Evolutionary conservation across 129 eudicot genomes (phyloP).

Genomic region (Tagetes erecta): DNA sequence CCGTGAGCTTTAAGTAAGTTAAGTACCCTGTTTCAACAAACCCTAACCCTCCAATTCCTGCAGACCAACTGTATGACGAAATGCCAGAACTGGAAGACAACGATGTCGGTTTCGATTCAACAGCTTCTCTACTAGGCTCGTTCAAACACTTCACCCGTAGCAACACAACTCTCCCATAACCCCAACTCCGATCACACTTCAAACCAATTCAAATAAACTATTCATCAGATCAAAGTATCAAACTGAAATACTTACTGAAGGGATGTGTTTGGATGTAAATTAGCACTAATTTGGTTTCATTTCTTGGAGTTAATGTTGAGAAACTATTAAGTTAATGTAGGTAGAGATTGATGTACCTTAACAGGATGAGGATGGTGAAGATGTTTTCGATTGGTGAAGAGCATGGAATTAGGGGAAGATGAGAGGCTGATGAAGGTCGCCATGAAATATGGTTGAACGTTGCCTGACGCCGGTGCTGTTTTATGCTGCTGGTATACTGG

Average conservation of each 20-base stretch:
- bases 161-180: constrained; percentile 31
- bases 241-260: background rate
- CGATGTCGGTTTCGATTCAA: constrained; percentile 30
- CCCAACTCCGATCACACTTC: constrained; percentile 30
- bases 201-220: constrained; percentile 15
- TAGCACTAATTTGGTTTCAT: background rate
- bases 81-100: constrained; percentile 36
- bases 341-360: constrained; percentile 46
- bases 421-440: constrained; percentile 54
- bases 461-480: constrained; percentile 14
- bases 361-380: constrained; percentile 27
- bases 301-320: constrained; percentile 1
- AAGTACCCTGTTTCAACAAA: constrained; percentile 78
- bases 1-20: constrained; percentile 66
- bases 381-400: background rate
- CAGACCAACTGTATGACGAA: constrained; percentile 86
- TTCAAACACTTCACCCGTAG: constrained; percentile 56
- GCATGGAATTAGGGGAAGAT: constrained; percentile 25
- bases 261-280: background rate
- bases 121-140: constrained; percentile 38
- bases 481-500: constrained; percentile 1
- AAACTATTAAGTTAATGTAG: constrained; percentile 5
- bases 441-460: constrained; percentile 29
- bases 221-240: constrained; percentile 22
- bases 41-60: constrained; percentile 79